phyloP scores from a whole-genome alignment of 2,329 filamentous ascomycete species.

The Sporothrix globosa region DNA sequence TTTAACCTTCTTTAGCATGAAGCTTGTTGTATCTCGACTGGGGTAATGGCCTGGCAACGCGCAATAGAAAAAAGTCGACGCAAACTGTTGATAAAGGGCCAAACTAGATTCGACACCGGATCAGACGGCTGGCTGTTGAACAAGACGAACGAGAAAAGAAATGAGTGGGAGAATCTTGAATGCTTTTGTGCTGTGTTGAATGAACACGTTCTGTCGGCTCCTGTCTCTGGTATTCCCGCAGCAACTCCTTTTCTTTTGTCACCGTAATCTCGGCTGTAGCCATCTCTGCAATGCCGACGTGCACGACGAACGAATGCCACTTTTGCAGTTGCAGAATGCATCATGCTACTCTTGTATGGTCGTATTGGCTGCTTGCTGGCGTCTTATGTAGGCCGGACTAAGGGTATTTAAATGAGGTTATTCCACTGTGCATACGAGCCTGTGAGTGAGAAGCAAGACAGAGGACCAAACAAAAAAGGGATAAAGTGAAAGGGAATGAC shows the following conservation, averaged over 20 bases:
- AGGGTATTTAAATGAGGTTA: slow-evolving; percentile 12
- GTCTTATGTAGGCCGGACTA: slow-evolving; percentile 2
- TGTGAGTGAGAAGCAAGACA: slow-evolving; percentile 18
- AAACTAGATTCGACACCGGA: not conserved
- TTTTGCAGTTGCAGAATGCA: not conserved
- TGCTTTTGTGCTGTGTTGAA: not conserved
- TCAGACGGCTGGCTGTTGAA: not conserved
- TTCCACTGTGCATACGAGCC: slow-evolving; percentile 17
- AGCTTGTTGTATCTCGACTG: slow-evolving; percentile 9
- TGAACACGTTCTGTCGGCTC: not conserved
- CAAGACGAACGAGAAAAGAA: slow-evolving; percentile 1
- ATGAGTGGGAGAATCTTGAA: not conserved
- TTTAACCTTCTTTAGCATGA: not conserved
- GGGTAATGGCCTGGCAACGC: not conserved
- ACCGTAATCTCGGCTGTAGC: slow-evolving; percentile 18
- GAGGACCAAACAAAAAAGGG: not conserved
- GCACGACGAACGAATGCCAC: not conserved
- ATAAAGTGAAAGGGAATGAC: not conserved
- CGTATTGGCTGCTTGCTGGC: slow-evolving; percentile 1
- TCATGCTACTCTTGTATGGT: not conserved
- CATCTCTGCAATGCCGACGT: not conserved
- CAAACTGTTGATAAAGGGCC: too few species aligned
- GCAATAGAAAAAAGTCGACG: not conserved
- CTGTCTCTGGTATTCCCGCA: slow-evolving; percentile 1
- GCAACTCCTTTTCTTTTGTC: not conserved